Conservation (phyloP, 2,329 filamentous ascomycete species). For the Ophiostoma himal-ulmi region DNA sequence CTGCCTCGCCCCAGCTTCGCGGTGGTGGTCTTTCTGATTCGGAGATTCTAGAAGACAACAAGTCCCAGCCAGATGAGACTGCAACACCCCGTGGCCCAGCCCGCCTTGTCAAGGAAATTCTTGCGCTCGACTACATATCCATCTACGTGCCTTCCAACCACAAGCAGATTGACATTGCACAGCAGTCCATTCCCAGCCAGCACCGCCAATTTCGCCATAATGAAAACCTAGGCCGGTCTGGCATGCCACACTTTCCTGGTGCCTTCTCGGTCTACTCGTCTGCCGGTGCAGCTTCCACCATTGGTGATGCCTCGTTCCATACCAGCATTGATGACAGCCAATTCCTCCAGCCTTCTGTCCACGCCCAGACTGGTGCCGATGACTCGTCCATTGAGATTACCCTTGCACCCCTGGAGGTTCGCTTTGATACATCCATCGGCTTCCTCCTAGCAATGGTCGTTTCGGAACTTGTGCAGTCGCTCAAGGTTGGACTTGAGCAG, state of each 20-base stretch:
- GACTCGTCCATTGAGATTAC: constrained; percentile 44
- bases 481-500: constrained; percentile 20
- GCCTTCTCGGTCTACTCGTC: constrained; percentile 50
- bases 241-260: constrained; percentile 52
- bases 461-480: constrained; percentile 39
- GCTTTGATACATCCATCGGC: constrained; percentile 53
- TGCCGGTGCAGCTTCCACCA: constrained; percentile 19
- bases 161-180: constrained; percentile 38
- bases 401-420: constrained; percentile 47
- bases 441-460: constrained; percentile 50
- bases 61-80: constrained; percentile 36
- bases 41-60: constrained; percentile 15
- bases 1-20: constrained; percentile 9
- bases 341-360: constrained; percentile 8
- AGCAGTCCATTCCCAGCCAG: not conserved
- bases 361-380: constrained; percentile 18
- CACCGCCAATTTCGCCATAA: constrained; percentile 12
- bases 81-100: constrained; percentile 49
- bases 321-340: constrained; percentile 25
- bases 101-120: constrained; percentile 50
- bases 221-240: constrained; percentile 34
- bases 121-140: constrained; percentile 47
- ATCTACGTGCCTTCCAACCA: constrained; percentile 50
- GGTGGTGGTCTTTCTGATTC: not conserved
- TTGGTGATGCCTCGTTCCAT: constrained; percentile 15